Base-by-base conservation (phyloP, 2,329 filamentous ascomycete genomes). In the Fusarium virguliforme region DNA sequence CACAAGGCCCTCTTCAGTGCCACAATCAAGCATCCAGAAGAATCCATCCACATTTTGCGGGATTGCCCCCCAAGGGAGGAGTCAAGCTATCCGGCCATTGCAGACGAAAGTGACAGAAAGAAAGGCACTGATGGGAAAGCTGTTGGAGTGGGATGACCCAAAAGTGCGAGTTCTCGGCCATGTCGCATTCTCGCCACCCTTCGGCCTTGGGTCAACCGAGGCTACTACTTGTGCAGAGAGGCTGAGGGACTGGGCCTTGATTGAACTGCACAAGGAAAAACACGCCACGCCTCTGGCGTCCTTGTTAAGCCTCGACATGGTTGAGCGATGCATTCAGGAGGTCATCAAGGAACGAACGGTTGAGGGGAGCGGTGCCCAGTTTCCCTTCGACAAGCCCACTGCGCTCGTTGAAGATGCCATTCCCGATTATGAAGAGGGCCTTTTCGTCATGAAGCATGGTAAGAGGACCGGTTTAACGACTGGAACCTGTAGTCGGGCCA, bases 181-280 rank as follows among this genome's bases (percentile, higher is more conserved):
- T 24, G 32, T n/a, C 32, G 8, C 4, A 13, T 54, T 37, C 32
- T 37, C 50, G 32, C 50, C 50, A 12, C 7, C 30, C 35, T 37
- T 26, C 9, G 26, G 50, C 9, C 6, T 26, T 15, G 32, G 32
- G 9, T 9, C n/a, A 24, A 26, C 7, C 13, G 9, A n/a, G 6
- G 18, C 6, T 6, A 9, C 10, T 1, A 13, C 22, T 24, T 3
- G 6, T 15, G 12, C 12, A 4, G 13, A 46, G 12, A 15, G 54
- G 32, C 24, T 34, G 13, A 41, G 54, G 32, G 54, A 57, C 26
- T 57, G 54, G 54, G 54, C 54, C 3, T 6, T 57, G 37, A 41
- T 57, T n/a, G 54, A 57, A 32, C 8, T 57, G 13, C 24, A 57
- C 54, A 41, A 12, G 26, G 18, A 13, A 57, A 57, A 57, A 15